Percentiles rank a stretch among this genome's conserved stretches.
These are phyloP conservation scores for Fusarium albidum DNA, from an alignment of 2,329 filamentous ascomycete species.

Conservation along the genomic window DNA sequence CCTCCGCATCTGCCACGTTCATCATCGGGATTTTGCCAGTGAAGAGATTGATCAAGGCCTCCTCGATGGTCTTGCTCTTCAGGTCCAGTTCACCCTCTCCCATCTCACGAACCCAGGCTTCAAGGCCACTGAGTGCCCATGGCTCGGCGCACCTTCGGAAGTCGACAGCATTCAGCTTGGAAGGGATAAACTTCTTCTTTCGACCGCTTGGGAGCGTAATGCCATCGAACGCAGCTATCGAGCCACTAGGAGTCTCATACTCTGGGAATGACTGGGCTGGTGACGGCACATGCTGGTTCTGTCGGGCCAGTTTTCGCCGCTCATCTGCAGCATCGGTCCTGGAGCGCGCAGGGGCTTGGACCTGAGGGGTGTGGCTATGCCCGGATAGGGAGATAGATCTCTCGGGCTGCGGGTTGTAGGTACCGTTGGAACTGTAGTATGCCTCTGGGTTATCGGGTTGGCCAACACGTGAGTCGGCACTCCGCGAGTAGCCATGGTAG, in stretches of 20 bases:
- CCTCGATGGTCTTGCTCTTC: slow-evolving; percentile 82
- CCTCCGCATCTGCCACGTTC: slow-evolving; percentile 97
- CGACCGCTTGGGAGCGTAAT: slow-evolving; percentile 83
- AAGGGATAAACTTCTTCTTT: slow-evolving; percentile 83
- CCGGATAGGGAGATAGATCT: slow-evolving; percentile 85
- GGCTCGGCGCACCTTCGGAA: slow-evolving; percentile 88
- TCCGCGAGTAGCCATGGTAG: slow-evolving; percentile 56
- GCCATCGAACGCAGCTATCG: slow-evolving; percentile 75
- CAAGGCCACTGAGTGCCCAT: slow-evolving; percentile 91
- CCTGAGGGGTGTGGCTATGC: slow-evolving; percentile 80
- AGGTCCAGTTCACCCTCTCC: slow-evolving; percentile 91
- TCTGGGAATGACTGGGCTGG: slow-evolving; percentile 62
- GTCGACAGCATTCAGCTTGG: slow-evolving; percentile 81
- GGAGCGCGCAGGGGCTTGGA: slow-evolving; percentile 85
- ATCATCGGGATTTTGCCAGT: slow-evolving; percentile 96
- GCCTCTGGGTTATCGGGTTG: slow-evolving; percentile 58
- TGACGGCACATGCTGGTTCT: slow-evolving; percentile 59
- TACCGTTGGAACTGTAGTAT: slow-evolving; percentile 51
- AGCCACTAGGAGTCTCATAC: slow-evolving; percentile 63
- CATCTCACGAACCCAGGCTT: slow-evolving; percentile 86
- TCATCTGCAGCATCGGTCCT: slow-evolving; percentile 91
- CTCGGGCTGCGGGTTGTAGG: slow-evolving; percentile 59
- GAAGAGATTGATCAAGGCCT: slow-evolving; percentile 88
- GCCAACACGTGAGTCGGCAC: slow-evolving; percentile 53
- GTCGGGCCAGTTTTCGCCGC: slow-evolving; percentile 62